Base-by-base conservation (phyloP, 2,329 filamentous ascomycete species). In the Claviceps arundinis region DNA sequence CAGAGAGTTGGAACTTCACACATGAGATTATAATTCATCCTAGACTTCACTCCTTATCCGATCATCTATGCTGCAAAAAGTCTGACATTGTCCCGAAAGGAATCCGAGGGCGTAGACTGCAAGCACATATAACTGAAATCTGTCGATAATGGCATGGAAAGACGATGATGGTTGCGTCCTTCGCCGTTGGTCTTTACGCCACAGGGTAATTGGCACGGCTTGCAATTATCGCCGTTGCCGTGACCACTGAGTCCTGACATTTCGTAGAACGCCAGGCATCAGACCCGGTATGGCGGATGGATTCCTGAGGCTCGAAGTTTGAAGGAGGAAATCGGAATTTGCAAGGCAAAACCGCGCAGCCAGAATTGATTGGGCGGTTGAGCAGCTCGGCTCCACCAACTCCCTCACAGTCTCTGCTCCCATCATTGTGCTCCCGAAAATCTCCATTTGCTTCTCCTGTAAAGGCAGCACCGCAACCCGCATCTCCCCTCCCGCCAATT, bases 401-500 rank as follows among this genome's bases (percentile, higher is more conserved):
- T 64, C 64, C 65, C 67, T 70, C 67, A 68, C 65, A 67, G 66
- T 66, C 63, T 69, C 66, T 70, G 65, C 63, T 68, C 63, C 65
- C 53, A 64, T 66, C 62, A 61, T 63, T 62, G 62, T 65, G 64
- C 66, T 68, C 61, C 64, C 65, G 62, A 71, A 72, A 71, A 69
- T 62, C 68, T 70, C 67, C 68, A 70, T 68, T 68, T 68, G 67
- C 64, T 68, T 34, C 64, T 69, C 61, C 65, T 65, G 64, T 65
- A 71, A 71, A 55, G 71, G 70, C 71, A 73, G 68, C 70, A 70
- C 66, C 67, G 65, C 68, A 69, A 67, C 68, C 69, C 69, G 70
- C 71, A 78, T 77, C 76, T 78, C 75, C 76, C 73, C 77, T 79
- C 76, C 69, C 70, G 65, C 69, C 78, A 80, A 77, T 80, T 81